A percentile compares a stretch with the other conserved stretches of the same genome.
Conservation (phyloP, 1,284 basidiomycete genomes). For the Jaminaea rosea region DNA sequence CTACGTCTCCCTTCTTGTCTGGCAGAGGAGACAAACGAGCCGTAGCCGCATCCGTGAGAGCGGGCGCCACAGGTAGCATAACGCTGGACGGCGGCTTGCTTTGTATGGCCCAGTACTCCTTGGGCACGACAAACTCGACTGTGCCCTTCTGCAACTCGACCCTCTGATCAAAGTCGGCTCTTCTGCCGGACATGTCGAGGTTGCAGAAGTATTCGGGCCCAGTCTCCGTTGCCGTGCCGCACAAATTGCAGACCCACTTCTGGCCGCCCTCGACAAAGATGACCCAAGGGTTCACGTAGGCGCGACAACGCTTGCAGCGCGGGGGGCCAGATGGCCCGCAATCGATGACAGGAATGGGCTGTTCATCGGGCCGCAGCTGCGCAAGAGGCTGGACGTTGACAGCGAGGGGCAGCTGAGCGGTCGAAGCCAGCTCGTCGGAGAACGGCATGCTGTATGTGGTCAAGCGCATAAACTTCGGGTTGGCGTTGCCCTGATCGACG, state of each 20-base stretch:
- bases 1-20: conserved; percentile 14
- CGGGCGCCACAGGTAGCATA: conserved; percentile 33
- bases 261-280: conserved; percentile 74
- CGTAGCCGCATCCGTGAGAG: conserved; percentile 28
- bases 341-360: conserved; percentile 61
- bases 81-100: conserved; percentile 47
- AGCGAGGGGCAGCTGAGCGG: conserved; percentile 71
- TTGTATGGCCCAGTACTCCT: conserved; percentile 72
- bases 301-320: conserved; percentile 75
- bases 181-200: conserved; percentile 67
- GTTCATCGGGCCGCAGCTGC: conserved; percentile 60
- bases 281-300: conserved; percentile 93
- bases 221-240: conserved; percentile 66
- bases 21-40: conserved; percentile 25
- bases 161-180: conserved; percentile 72
- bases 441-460: conserved; percentile 68
- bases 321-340: conserved; percentile 65
- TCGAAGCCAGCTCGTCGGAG: conserved; percentile 67
- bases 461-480: conserved; percentile 60
- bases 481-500: conserved; percentile 85
- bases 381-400: conserved; percentile 86
- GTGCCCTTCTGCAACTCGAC: conserved; percentile 86
- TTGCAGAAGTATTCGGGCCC: conserved; percentile 69
- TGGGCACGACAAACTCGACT: conserved; percentile 77
- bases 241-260: conserved; percentile 88